A percentile compares a stretch with the other conserved stretches of the same genome.
These are phyloP conservation scores for Trichoderma sp. DNA, from an alignment of 2,329 filamentous ascomycete genomes.

Conservation along the genomic window DNA sequence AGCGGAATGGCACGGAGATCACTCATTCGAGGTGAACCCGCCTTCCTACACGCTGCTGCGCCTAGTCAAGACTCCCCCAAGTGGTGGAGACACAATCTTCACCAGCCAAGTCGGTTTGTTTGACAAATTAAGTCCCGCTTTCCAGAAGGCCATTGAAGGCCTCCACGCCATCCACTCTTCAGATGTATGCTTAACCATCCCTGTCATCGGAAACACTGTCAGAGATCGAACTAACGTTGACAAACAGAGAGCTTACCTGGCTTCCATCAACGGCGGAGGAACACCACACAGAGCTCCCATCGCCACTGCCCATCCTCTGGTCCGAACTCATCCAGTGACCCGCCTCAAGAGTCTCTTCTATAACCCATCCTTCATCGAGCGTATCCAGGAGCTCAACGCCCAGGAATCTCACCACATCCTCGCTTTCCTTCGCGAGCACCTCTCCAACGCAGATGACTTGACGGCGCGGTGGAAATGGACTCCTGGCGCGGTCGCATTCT, in stretches of 20 bases:
- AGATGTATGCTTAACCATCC: not conserved
- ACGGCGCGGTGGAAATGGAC: constrained; percentile 21
- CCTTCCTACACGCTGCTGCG: constrained; percentile 17
- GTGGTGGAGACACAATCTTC: constrained; percentile 18
- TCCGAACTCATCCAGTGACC: constrained; percentile 19
- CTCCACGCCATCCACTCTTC: constrained; percentile 18
- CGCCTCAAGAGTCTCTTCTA: constrained; percentile 17
- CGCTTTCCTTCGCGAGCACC: constrained; percentile 19
- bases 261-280: constrained; percentile 19
- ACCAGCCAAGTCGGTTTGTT: constrained; percentile 16
- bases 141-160: constrained; percentile 17
- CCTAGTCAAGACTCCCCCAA: constrained; percentile 17
- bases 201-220: not conserved
- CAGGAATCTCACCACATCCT: constrained; percentile 19
- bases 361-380: constrained; percentile 16
- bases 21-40: constrained; percentile 18
- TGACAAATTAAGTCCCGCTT: constrained; percentile 16
- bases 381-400: constrained; percentile 18
- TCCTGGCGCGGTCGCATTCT: constrained; percentile 16
- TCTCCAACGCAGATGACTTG: constrained; percentile 17
- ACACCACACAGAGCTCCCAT: constrained; percentile 19
- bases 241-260: constrained; percentile 11
- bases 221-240: not conserved
- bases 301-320: constrained; percentile 17
- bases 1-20: constrained; percentile 18